Evolutionary conservation across 1,284 basidiomycete species (phyloP).

Genomic region (Trichosporon sp.): DNA sequence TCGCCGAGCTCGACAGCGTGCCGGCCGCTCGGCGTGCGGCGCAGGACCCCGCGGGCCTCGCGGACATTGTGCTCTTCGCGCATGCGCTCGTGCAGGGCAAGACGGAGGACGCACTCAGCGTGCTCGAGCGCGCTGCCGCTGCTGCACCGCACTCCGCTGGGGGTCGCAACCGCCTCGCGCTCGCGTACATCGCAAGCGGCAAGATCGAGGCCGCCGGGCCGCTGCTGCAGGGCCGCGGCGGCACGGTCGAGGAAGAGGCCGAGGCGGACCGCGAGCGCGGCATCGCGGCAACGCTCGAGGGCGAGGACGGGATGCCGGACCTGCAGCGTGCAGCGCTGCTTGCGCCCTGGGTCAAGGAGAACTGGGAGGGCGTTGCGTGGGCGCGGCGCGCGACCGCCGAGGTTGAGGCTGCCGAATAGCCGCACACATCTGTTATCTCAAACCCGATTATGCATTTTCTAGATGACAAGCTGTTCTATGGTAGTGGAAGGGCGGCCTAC

Average conservation of each 20-base stretch:
- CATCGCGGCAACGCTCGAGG: conserved; percentile 28
- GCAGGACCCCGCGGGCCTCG: conserved; percentile 31
- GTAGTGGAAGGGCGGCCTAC: conserved; percentile 10
- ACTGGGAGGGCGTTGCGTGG: conserved; percentile 55
- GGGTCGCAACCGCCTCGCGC: conserved; percentile 23
- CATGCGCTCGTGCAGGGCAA: conserved; percentile 23
- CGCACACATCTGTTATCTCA: not conserved
- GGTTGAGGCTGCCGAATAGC: conserved; percentile 9
- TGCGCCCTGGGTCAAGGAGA: conserved; percentile 58
- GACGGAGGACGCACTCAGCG: conserved; percentile 16
- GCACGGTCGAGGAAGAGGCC: conserved; percentile 28
- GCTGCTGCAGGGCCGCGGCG: conserved; percentile 12
- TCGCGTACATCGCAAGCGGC: conserved; percentile 26
- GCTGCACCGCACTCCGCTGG: conserved; percentile 5
- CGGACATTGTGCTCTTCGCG: conserved; percentile 34
- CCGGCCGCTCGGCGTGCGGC: conserved; percentile 18
- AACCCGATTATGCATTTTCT: conserved; percentile 2
- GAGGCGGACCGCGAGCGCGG: conserved; percentile 30
- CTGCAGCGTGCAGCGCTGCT: conserved; percentile 67
- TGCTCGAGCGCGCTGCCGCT: conserved; percentile 20
- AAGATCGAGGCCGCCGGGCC: conserved; percentile 38
- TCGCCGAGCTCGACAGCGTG: conserved; percentile 65
- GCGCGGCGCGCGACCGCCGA: conserved; percentile 24
- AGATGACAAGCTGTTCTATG: not conserved
- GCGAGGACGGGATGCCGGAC: conserved; percentile 34